These are phyloP conservation scores for Moringa oleifera DNA, from an alignment of 345 rosid genomes.

Conservation along the genomic window DNA sequence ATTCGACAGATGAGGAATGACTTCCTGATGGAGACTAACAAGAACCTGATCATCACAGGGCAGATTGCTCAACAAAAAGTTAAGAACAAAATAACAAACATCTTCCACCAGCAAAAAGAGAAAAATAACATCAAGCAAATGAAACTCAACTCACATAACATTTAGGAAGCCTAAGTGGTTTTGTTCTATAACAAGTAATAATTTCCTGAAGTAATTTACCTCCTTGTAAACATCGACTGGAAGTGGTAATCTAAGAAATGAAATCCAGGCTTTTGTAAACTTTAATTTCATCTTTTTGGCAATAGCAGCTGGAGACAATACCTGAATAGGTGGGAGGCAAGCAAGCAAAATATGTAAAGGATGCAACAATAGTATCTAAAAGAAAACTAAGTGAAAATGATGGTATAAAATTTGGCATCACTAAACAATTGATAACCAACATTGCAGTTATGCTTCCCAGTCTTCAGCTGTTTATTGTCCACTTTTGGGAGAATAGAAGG, in stretches of 20 bases:
- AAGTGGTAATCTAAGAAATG: constrained; percentile 84
- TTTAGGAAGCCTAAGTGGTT: too few species aligned
- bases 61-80: constrained; percentile 13
- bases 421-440: constrained; percentile 32
- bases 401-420: background rate
- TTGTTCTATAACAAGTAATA: too few species aligned
- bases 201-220: too few species aligned
- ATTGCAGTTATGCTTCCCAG: constrained; percentile 27
- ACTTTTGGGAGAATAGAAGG: constrained; percentile 17
- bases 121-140: background rate
- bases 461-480: constrained; percentile 31
- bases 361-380: background rate
- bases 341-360: background rate
- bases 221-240: constrained; percentile 87
- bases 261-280: constrained; percentile 88
- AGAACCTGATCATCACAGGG: constrained; percentile 61
- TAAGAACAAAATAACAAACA: background rate
- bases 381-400: background rate
- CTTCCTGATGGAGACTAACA: constrained; percentile 61
- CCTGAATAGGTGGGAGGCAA: constrained; percentile 29
- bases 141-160: background rate
- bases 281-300: constrained; percentile 78
- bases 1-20: constrained; percentile 74
- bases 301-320: constrained; percentile 46
- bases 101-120: background rate